Evolutionary conservation across 192 early-diverging fungal species (phyloP).

Genomic region (Glomus cerebriforme): DNA sequence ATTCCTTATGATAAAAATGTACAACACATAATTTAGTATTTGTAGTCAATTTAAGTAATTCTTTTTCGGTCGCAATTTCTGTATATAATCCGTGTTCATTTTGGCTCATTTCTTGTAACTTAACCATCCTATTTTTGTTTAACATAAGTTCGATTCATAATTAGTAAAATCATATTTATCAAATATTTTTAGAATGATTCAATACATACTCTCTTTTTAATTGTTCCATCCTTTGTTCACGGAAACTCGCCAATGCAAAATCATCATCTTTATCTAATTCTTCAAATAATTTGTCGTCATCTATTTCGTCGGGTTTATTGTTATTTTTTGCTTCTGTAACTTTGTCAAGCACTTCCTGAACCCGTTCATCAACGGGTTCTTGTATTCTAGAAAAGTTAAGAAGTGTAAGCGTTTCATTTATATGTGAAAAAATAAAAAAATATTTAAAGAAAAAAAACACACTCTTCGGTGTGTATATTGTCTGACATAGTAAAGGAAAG

Average conservation of each 20-base stretch:
- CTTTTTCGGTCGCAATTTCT: conserved; percentile 79
- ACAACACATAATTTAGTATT: conserved; percentile 68
- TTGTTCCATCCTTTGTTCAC: conserved; percentile 85
- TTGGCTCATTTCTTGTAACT: conserved; percentile 62
- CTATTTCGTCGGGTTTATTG: conserved; percentile 55
- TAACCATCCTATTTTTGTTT: conserved; percentile 51
- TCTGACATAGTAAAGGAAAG: too few relatives aligned
- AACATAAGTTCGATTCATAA: background rate
- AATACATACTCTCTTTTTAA: conserved; percentile 77
- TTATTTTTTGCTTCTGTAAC: conserved; percentile 35
- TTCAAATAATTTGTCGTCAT: conserved; percentile 77
- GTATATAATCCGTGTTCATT: conserved; percentile 76
- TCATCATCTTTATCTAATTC: conserved; percentile 89
- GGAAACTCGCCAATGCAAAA: conserved; percentile 64
- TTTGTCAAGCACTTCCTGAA: conserved; percentile 35
- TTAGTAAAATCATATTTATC: background rate
- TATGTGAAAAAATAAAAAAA: background rate
- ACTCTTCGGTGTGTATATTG: background rate
- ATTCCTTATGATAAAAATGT: conserved; percentile 93
- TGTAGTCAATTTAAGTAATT: conserved; percentile 80
- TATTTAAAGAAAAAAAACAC: background rate
- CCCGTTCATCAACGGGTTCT: conserved; percentile 17
- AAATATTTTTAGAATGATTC: background rate
- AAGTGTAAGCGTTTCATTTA: background rate
- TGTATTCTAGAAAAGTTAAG: background rate